Evolutionary conservation across 2,329 filamentous ascomycete genomes (phyloP), one percentile per base, ranked within the genome.

Genomic region (Coniochaeta sp.): DNA sequence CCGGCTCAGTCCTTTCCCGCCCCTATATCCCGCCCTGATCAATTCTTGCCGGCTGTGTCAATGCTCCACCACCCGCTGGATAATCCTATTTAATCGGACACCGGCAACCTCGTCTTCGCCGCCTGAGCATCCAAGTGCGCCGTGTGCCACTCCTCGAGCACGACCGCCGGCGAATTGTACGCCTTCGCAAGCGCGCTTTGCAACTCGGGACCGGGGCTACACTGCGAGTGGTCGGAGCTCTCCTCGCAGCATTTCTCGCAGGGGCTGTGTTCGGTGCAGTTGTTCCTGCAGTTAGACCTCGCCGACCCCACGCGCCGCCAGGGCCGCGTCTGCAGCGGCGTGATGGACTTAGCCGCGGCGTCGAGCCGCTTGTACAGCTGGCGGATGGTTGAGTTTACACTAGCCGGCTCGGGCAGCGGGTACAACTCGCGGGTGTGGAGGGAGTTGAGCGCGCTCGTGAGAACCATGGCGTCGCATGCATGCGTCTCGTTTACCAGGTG

Each of bases 71-170:
- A n/a, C n/a, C n/a, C n/a, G n/a, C n/a, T n/a, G n/a, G n/a, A n/a
- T n/a, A n/a, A n/a, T n/a, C n/a, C n/a, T n/a, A n/a, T n/a, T n/a
- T n/a, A n/a, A 16, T 35, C 32, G 16, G 6, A 35, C 6, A 16
- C 3, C 20, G 20, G 13, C 24, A 52, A n/a, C 4, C 50, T 46
- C 31, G 50, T 48, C 20, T 52, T 52, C 30, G 35, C 27, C n/a
- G 50, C 31, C 26, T 52, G 50, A 24, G 24, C 14, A n/a, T 31
- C 50, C 50, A 52, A 27, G 26, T 52, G 50, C 3, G 50, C 45
- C 10, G 48, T 32, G 32, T 52, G 50, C 22, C 26, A 28, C 18
- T 52, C 24, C 12, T 52, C 50, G 24, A 52, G 13, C 45, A 48
- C 40, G 16, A 28, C 18, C 4, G 42, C 40, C 12, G 42, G 45